Percentiles rank a stretch among this genome's conserved stretches.
These are phyloP conservation scores for Capronia americana DNA, from an alignment of 2,329 filamentous ascomycete species.

Conservation along the genomic window DNA sequence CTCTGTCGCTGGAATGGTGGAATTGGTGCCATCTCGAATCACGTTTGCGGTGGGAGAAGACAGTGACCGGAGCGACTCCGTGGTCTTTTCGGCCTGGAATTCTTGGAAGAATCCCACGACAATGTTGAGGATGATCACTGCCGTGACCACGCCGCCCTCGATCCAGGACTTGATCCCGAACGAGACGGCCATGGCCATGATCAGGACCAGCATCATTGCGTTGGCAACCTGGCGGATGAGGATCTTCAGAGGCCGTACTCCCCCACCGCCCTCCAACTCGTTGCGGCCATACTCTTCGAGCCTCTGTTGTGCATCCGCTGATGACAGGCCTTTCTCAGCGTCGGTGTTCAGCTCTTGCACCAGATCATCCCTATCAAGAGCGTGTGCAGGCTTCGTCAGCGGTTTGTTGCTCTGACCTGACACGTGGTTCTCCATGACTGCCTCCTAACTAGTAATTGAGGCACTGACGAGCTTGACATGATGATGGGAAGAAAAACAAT, in stretches of 20 bases:
- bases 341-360: conserved; percentile 63
- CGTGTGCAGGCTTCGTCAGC: conserved; percentile 68
- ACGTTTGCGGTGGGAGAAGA: conserved; percentile 58
- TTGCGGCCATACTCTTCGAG: conserved; percentile 66
- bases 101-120: conserved; percentile 64
- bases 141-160: conserved; percentile 65
- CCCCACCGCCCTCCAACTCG: conserved; percentile 70
- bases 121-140: conserved; percentile 65
- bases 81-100: conserved; percentile 60
- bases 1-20: conserved; percentile 59
- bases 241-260: conserved; percentile 73
- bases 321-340: conserved; percentile 57
- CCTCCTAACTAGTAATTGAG: background rate
- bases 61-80: conserved; percentile 58
- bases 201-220: conserved; percentile 68
- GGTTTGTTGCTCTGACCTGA: conserved; percentile 59
- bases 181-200: conserved; percentile 64
- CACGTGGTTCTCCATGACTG: conserved; percentile 43
- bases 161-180: conserved; percentile 66
- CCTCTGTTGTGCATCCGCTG: conserved; percentile 60
- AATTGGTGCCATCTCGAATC: conserved; percentile 57
- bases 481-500: background rate
- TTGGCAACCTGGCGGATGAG: conserved; percentile 71
- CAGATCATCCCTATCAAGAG: conserved; percentile 61
- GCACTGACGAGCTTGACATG: background rate